phyloP scores from a whole-genome alignment of 176 grass and related monocot species.

The Cenchrus americanus region DNA sequence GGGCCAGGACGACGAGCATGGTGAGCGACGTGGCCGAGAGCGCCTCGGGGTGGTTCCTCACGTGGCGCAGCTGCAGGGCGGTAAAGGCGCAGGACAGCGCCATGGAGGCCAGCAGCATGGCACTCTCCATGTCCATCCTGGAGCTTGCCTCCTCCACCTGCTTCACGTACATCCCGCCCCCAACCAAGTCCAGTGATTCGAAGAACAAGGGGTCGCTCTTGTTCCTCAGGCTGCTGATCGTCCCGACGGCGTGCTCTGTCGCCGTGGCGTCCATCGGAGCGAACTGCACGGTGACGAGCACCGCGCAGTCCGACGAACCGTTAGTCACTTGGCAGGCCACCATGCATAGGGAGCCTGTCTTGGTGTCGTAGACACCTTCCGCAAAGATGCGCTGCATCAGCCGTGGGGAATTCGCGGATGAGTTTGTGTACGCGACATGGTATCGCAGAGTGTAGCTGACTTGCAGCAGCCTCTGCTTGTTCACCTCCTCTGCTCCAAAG shows the following conservation, averaged over 20 bases:
- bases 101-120: constrained; percentile 50
- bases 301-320: background rate
- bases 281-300: background rate
- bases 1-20: constrained; percentile 64
- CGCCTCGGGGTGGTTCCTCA: constrained; percentile 43
- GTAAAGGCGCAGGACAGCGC: constrained; percentile 3
- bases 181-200: background rate
- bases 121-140: constrained; percentile 57
- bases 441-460: background rate
- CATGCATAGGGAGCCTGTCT: constrained; percentile 6
- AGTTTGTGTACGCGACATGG: background rate
- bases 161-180: background rate
- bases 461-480: background rate
- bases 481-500: background rate
- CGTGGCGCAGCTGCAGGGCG: constrained; percentile 33
- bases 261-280: background rate
- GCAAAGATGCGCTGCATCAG: background rate
- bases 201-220: background rate
- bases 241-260: background rate
- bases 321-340: background rate
- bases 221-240: background rate
- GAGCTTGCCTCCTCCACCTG: background rate
- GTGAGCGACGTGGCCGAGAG: constrained; percentile 49
- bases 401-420: background rate
- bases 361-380: background rate